Conservation (phyloP, 192 early-diverging fungal genomes). For the Umbelopsis sp. region DNA sequence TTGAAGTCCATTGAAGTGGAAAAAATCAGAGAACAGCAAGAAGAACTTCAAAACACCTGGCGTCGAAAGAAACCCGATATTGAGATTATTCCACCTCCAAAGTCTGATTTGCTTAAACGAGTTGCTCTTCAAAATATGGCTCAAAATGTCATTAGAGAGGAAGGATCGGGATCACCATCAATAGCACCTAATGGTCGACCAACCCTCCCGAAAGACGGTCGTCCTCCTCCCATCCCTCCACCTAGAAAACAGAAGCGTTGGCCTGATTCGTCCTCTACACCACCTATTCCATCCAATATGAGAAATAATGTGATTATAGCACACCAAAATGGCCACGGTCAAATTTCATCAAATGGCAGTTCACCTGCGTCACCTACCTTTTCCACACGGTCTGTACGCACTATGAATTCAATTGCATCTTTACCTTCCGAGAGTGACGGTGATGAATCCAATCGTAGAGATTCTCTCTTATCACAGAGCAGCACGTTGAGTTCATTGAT, state of each 20-base stretch:
- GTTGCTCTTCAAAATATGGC: slow-evolving; percentile 7
- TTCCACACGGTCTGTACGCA: neutral
- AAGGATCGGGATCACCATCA: no score
- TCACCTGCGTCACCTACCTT: neutral
- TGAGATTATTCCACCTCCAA: neutral
- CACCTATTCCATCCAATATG: neutral
- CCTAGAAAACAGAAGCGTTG: neutral
- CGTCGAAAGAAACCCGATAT: slow-evolving; percentile 13
- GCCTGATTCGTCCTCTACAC: neutral
- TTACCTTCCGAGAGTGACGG: slow-evolving; percentile 4
- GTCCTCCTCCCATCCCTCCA: no score
- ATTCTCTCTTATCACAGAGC: slow-evolving; percentile 2
- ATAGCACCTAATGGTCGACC: neutral
- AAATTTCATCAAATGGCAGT: neutral
- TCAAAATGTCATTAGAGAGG: neutral
- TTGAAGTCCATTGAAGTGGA: slow-evolving; percentile 59
- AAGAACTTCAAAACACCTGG: slow-evolving; percentile 2
- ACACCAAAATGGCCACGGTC: neutral
- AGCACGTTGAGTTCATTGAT: slow-evolving; percentile 3
- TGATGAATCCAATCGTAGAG: neutral
- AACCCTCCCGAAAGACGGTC: neutral
- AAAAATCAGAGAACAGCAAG: neutral
- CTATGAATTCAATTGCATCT: neutral
- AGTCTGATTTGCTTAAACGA: neutral
- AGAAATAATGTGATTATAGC: neutral